Conservation (phyloP, 1,284 basidiomycete species). For the Cronartium ribicola region DNA sequence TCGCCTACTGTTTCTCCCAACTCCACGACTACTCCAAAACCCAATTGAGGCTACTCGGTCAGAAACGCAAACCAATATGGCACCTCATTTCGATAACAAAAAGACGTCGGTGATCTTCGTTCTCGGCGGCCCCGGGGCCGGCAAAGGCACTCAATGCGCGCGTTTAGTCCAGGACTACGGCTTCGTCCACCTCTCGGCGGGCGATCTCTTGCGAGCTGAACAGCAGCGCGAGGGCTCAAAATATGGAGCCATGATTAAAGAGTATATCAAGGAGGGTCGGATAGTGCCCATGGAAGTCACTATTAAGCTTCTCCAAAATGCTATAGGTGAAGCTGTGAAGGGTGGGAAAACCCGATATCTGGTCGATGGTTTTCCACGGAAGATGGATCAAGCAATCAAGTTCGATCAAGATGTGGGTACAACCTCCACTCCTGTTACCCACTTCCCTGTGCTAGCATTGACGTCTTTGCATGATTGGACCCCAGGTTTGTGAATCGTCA, state of each 20-base stretch:
- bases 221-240: slow-evolving; percentile 79
- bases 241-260: slow-evolving; percentile 80
- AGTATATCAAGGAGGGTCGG: slow-evolving; percentile 82
- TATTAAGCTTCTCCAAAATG: slow-evolving; percentile 88
- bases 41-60: neutral
- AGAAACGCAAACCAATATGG: slow-evolving; percentile 23
- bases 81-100: slow-evolving; percentile 63
- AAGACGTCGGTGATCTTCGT: slow-evolving; percentile 91
- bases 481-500: slow-evolving; percentile 71
- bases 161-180: slow-evolving; percentile 80
- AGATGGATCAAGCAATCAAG: slow-evolving; percentile 94
- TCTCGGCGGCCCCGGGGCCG: slow-evolving; percentile 93
- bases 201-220: slow-evolving; percentile 91
- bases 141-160: slow-evolving; percentile 94
- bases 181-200: slow-evolving; percentile 94
- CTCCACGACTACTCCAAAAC: neutral
- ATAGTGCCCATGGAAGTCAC: slow-evolving; percentile 98
- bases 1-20: slow-evolving; percentile 9
- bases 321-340: slow-evolving; percentile 65
- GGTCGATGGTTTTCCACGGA: slow-evolving; percentile 94
- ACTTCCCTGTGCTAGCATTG: neutral
- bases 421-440: neutral
- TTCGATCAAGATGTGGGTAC: slow-evolving; percentile 78
- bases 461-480: neutral
- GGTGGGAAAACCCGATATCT: slow-evolving; percentile 79